Evolutionary conservation across 1,284 basidiomycete genomes (phyloP), one percentile per base, ranked within the genome.

Genomic region (Amylostereum chailletii): DNA sequence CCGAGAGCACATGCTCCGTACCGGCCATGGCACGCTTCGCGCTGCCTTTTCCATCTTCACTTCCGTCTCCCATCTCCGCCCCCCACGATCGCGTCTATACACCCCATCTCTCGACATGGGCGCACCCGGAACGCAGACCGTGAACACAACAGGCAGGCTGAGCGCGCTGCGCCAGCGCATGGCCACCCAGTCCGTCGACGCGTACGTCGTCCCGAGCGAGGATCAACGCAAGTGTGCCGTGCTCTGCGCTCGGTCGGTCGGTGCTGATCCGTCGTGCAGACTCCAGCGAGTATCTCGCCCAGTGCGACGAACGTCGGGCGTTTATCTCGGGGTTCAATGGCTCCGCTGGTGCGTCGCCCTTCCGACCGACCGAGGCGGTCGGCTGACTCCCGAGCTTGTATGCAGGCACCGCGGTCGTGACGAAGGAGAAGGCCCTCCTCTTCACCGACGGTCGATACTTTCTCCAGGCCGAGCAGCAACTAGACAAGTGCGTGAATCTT

Each of bases 381-480:
- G 31, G 19, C 42, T 32, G 6, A 42, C 19, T 34, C 5, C 43
- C n/a, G 41, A 42, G 29, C 4, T 11, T 37, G 4, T 11, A 5
- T 40, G 27, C 55, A 89, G 88, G 90, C 53, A 87, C 79, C 58
- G 95, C 90, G 10, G 68, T 95, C 44, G 73, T 97, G 26, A 93
- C 91, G 0, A 65, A 71, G 45, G 72, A 81, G 31, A 72, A 81
- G 31, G 92, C 90, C 0, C 83, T 75, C 53, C 71, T 94, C 44
- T 94, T 94, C 65, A 96, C 94, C 1, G 94, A 97, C 69, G 94
- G 94, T 1, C 73, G 95, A 42, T 99, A 98, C 66, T 96, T 89
- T 62, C 70, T 96, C 9, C 95, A 98, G 67, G 95, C 94, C 0
- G 82, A 77, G 52, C 81, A 94, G 59, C 88, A 99, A 69, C 72